A percentile compares a stretch with the other conserved stretches of the same genome.
These are phyloP conservation scores for Mytilinidion resinicola DNA, from an alignment of 495 filamentous ascomycete species.

Conservation along the genomic window DNA sequence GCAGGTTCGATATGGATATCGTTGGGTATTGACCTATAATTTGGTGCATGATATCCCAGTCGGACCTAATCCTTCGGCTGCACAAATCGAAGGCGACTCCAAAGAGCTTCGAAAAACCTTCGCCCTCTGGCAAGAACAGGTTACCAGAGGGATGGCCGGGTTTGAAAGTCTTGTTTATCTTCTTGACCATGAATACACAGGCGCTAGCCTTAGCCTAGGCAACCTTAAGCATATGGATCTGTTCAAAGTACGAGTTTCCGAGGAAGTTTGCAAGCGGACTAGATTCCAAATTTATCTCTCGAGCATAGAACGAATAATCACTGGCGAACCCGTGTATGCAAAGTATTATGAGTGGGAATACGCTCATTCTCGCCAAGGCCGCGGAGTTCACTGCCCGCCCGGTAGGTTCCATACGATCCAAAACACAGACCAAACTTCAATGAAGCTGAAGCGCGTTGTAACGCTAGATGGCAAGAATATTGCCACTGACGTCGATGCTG, in stretches of 20 bases:
- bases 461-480: neutral
- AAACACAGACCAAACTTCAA: neutral
- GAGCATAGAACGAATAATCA: neutral
- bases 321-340: neutral
- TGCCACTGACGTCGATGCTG: neutral
- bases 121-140: too few relatives aligned
- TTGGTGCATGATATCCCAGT: too few relatives aligned
- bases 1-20: conserved; percentile 45
- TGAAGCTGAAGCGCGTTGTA: neutral
- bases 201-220: conserved; percentile 35
- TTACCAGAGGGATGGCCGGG: too few relatives aligned
- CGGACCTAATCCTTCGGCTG: too few relatives aligned
- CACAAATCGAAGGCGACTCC: too few relatives aligned
- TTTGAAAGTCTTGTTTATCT: too few relatives aligned
- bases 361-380: neutral
- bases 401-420: neutral
- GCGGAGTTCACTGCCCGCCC: neutral
- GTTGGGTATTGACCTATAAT: conserved; percentile 52
- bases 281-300: conserved; percentile 17
- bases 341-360: neutral
- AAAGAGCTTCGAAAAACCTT: too few relatives aligned
- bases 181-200: conserved; percentile 46
- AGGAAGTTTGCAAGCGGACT: conserved; percentile 32
- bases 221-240: conserved; percentile 42
- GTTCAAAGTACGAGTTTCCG: conserved; percentile 27